Evolutionary conservation across 2,329 filamentous ascomycete genomes (phyloP).

Genomic region (Talaromyces sp.): DNA sequence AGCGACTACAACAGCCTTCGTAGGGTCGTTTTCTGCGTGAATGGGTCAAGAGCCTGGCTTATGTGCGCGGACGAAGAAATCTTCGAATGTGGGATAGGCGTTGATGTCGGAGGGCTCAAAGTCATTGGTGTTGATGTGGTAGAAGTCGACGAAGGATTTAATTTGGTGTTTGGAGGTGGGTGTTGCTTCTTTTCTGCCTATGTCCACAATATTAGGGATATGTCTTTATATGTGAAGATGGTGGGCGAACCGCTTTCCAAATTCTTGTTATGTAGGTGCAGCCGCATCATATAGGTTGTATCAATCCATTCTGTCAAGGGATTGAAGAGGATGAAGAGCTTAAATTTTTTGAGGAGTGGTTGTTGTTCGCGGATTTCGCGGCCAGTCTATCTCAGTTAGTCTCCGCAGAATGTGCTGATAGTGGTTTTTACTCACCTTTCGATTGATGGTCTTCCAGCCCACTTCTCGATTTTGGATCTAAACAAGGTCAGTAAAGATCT

Average conservation of each 20-base stretch:
- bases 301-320: constrained; percentile 42
- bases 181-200: constrained; percentile 26
- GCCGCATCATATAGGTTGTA: constrained; percentile 35
- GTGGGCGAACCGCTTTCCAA: constrained; percentile 26
- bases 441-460: neutral
- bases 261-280: constrained; percentile 38
- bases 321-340: constrained; percentile 43
- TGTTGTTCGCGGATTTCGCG: constrained; percentile 37
- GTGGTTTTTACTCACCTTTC: neutral
- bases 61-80: constrained; percentile 41
- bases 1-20: constrained; percentile 32
- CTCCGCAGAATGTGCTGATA: neutral
- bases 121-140: constrained; percentile 38
- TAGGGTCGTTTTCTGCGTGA: constrained; percentile 24
- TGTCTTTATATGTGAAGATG: too few relatives aligned
- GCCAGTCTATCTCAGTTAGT: neutral
- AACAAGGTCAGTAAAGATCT: neutral
- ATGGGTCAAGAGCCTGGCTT: constrained; percentile 31
- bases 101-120: constrained; percentile 36
- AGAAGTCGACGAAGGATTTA: constrained; percentile 37
- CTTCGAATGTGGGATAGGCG: constrained; percentile 36
- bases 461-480: neutral
- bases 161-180: constrained; percentile 35
- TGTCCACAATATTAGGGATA: neutral
- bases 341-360: constrained; percentile 41